Conservation (phyloP, 805 yeast genomes). For the Limtongozyma cylindracea region DNA sequence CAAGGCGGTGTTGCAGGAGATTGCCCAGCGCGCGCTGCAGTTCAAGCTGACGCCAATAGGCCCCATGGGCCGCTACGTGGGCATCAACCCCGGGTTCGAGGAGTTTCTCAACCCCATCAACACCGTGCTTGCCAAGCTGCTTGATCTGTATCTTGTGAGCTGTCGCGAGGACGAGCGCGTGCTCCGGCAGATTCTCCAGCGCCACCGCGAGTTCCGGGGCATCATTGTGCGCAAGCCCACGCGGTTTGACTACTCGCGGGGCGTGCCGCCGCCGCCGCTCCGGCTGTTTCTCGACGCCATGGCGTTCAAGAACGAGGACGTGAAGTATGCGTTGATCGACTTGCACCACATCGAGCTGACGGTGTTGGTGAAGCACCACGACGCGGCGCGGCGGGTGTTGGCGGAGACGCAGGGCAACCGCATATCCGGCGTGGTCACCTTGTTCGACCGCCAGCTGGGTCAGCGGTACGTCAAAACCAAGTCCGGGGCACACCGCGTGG, state of each 20-base stretch:
- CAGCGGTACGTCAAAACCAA: too few relatives aligned
- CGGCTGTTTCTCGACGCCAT: constrained; percentile 36
- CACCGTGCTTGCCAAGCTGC: constrained; percentile 16
- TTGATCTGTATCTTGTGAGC: constrained; percentile 44
- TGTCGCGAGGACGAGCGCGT: constrained; percentile 28
- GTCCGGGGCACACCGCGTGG: too few relatives aligned
- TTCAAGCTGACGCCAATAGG: constrained; percentile 40
- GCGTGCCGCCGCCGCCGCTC: constrained; percentile 11
- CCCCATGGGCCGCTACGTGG: constrained; percentile 45
- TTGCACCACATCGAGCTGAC: constrained; percentile 28
- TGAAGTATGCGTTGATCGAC: constrained; percentile 42
- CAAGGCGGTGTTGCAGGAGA: constrained; percentile 13
- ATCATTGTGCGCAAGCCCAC: constrained; percentile 30
- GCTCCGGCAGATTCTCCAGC: constrained; percentile 9
- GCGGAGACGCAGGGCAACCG: too few relatives aligned
- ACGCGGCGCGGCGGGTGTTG: too few relatives aligned
- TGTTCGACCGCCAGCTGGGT: too few relatives aligned
- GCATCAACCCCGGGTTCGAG: constrained; percentile 24
- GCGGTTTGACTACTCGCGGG: constrained; percentile 21
- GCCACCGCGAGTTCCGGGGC: constrained; percentile 9
- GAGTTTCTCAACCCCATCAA: constrained; percentile 42
- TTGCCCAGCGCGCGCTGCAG: constrained; percentile 6
- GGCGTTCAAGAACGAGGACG: constrained; percentile 23
- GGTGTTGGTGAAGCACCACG: too few relatives aligned
- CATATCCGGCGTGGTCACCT: too few relatives aligned